These are phyloP conservation scores for Chlorella sp. DNA, from an alignment of 139 green algal species.

Conservation along the genomic window DNA sequence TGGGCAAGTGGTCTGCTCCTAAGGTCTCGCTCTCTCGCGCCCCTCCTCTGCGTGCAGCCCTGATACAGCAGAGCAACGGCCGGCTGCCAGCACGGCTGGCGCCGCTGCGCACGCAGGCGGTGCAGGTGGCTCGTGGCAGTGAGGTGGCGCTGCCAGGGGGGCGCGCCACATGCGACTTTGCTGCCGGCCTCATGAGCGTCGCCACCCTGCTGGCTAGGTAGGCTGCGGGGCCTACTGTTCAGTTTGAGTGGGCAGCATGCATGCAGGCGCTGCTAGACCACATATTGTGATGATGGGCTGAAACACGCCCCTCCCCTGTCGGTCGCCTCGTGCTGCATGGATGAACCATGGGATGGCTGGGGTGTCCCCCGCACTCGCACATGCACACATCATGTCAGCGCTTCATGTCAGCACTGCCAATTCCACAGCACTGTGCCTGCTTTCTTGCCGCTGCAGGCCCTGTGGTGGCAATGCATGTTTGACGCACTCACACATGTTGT, in stretches of 20 bases:
- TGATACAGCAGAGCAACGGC: constrained; percentile 27
- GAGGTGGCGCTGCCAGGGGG: constrained; percentile 39
- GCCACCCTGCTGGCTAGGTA: constrained; percentile 39
- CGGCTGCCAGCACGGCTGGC: constrained; percentile 28
- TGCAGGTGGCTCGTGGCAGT: constrained; percentile 41
- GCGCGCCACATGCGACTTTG: constrained; percentile 21
- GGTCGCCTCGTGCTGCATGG: neutral
- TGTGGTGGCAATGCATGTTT: too few species aligned
- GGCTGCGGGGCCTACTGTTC: too few species aligned
- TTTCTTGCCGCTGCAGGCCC: too few species aligned
- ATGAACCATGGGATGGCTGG: neutral
- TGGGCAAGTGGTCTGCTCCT: neutral
- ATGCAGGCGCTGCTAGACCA: too few species aligned
- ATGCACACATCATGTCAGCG: too few species aligned
- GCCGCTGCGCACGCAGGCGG: constrained; percentile 39
- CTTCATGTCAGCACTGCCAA: neutral
- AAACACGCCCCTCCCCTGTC: neutral
- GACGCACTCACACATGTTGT: too few species aligned
- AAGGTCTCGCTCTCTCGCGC: neutral
- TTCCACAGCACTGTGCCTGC: neutral
- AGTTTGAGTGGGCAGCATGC: too few species aligned
- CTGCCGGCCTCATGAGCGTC: constrained; percentile 39
- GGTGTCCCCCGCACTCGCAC: too few species aligned
- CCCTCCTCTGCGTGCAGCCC: neutral
- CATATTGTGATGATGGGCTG: neutral